These are phyloP conservation scores for Diplodia intermedia DNA, from an alignment of 2,329 filamentous ascomycete genomes.

Conservation along the genomic window DNA sequence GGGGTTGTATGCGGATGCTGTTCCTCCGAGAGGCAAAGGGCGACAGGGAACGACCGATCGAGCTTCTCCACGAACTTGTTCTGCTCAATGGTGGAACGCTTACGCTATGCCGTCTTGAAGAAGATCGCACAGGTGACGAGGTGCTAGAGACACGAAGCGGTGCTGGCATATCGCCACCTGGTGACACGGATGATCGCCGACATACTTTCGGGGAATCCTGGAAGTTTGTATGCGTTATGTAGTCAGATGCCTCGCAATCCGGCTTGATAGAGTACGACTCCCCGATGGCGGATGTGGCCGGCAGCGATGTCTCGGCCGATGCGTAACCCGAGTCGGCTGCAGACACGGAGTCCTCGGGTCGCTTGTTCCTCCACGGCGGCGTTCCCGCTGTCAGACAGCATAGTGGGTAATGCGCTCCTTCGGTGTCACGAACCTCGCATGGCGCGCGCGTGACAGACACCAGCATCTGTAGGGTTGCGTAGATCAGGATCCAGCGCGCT, in stretches of 20 bases:
- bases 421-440: constrained; percentile 64
- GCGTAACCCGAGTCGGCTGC: constrained; percentile 30
- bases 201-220: constrained; percentile 35
- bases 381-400: constrained; percentile 55
- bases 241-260: constrained; percentile 55
- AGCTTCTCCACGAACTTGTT: constrained; percentile 47
- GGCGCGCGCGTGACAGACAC: constrained; percentile 68
- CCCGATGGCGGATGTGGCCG: constrained; percentile 1
- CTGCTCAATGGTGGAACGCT: constrained; percentile 36
- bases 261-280: constrained; percentile 35
- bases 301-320: constrained; percentile 26
- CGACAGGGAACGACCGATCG: constrained; percentile 42
- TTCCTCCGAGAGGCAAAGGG: constrained; percentile 41
- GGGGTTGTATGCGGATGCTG: constrained; percentile 39
- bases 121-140: constrained; percentile 37
- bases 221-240: constrained; percentile 42
- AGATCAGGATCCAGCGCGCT: constrained; percentile 79
- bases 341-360: constrained; percentile 4
- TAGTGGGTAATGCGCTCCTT: constrained; percentile 65
- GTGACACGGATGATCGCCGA: constrained; percentile 38
- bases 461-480: constrained; percentile 75
- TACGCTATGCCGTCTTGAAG: constrained; percentile 34
- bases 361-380: constrained; percentile 46
- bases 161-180: constrained; percentile 41
- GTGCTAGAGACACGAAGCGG: constrained; percentile 41